Evolutionary conservation across 768 basidiomycete genomes (phyloP), one percentile per base, ranked within the genome.

Genomic region (Hypsizygus marmoreus): DNA sequence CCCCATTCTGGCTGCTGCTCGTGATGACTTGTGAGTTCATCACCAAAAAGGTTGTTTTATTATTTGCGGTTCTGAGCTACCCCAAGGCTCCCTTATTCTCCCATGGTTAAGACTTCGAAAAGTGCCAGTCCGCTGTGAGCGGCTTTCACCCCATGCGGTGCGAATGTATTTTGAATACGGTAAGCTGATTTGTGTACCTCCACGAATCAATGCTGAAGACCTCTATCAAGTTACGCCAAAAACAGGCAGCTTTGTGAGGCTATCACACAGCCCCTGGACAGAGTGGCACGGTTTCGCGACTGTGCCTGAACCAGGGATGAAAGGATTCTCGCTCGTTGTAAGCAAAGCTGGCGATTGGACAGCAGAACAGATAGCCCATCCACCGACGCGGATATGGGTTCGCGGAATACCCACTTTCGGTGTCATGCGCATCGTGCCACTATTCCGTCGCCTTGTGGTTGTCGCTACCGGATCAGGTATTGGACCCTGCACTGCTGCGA

Each of bases 311-410:
- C 73, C 73, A 7, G 72, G 69, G 19, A 60, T 70, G 51, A 68
- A 65, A 35, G 77, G 76, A 0, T 82, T 73, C 55, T 82, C 80
- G 2, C 68, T 79, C 14, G 74, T 84, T 23, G 76, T 82, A 6
- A 79, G 78, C 26, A 72, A 63, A 36, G 80, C 81, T 16, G 81
- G 81, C 25, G 80, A 82, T 58, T 82, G 80, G 80, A 82, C 81
- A 2, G 60, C 61, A 23, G 72, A 76, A 46, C 66, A 74, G 51
- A 82, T 82, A 43, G 58, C 47, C 12, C 68, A 79, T 34, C 80
- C 81, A 4, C 80, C 81, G 0, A 73, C 66, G 20, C 45, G 74
- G 44, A 56, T 84, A 16, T 84, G 79, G 79, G 74, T 81, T 11
- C 76, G 81, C 40, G 80, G 80, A 7, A 67, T 78, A 25, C 79